Base-by-base conservation (phyloP, 106 monocot species). In the Vanilla planifolia region DNA sequence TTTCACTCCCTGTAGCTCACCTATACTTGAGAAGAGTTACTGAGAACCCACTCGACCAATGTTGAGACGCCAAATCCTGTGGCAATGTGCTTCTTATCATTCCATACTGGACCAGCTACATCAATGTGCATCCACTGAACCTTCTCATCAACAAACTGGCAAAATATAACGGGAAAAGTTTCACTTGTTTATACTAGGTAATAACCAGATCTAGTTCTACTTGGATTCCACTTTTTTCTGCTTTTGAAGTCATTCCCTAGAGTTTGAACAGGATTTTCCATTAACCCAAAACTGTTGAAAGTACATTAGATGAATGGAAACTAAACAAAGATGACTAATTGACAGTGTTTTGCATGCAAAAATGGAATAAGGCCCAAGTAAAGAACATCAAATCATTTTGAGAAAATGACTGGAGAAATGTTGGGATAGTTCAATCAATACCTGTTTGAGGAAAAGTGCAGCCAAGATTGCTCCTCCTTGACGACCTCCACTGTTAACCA, bases 121-220 rank as follows among this genome's bases (percentile, higher is more conserved):
- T 86, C 86, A 43, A 86, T 81, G 43, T 87, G 86, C 82, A 87
- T 37, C 86, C 86, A 87, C 59, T 81, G 75, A 34, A 87, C 75
- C 75, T 87, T 87, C 75, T 82, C 86, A 64, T 87, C 82, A 20
- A 82, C 78, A 71, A 82, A 87, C 86, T 87, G 79, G n/a, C n/a
- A n/a, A n/a, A 66, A 62, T 9, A 16, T 21, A 50, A 63, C 7
- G n/a, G n/a, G n/a, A n/a, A n/a, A n/a, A n/a, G n/a, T n/a, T n/a
- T n/a, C n/a, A n/a, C n/a, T n/a, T n/a, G n/a, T n/a, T n/a, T n/a
- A n/a, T n/a, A n/a, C n/a, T n/a, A n/a, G n/a, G n/a, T n/a, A n/a
- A n/a, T n/a, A n/a, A n/a, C n/a, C n/a, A n/a, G n/a, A n/a, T n/a
- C n/a, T n/a, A n/a, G n/a, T n/a, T n/a, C n/a, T n/a, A n/a, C n/a